Conservation (phyloP, 352 stramenopile genomes). For the Bremia lactucae region DNA sequence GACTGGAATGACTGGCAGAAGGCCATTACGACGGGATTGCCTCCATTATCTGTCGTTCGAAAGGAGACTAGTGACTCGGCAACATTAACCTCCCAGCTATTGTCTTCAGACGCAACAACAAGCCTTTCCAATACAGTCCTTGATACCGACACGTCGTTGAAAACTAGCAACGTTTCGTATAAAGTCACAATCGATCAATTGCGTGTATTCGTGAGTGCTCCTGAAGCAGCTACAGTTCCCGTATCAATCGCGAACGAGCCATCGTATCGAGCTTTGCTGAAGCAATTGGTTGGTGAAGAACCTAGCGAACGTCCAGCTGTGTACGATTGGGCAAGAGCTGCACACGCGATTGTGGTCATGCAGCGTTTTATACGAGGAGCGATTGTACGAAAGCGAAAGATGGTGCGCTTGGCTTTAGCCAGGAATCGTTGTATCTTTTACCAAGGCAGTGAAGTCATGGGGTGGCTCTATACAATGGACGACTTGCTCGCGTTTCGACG, state of each 20-base stretch:
- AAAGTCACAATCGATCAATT: slow-evolving; percentile 63
- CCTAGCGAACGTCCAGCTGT: slow-evolving; percentile 24
- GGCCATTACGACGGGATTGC: slow-evolving; percentile 51
- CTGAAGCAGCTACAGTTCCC: slow-evolving; percentile 20
- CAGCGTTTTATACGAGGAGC: slow-evolving; percentile 73
- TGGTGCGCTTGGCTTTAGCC: slow-evolving; percentile 44
- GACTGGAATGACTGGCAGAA: slow-evolving; percentile 55
- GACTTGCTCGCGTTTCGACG: slow-evolving; percentile 76
- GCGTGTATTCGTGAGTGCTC: slow-evolving; percentile 58
- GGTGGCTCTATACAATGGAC: slow-evolving; percentile 76
- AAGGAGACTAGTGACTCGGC: slow-evolving; percentile 8
- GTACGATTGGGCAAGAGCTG: slow-evolving; percentile 59
- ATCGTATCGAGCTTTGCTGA: slow-evolving; percentile 63
- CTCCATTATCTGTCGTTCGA: too few relatives aligned
- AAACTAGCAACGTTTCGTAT: slow-evolving; percentile 51
- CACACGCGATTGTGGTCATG: slow-evolving; percentile 66
- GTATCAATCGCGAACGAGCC: slow-evolving; percentile 28
- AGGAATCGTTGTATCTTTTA: slow-evolving; percentile 50
- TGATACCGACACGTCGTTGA: slow-evolving; percentile 4
- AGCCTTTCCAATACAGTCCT: slow-evolving; percentile 23
- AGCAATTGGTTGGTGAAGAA: slow-evolving; percentile 67
- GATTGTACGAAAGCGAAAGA: slow-evolving; percentile 53
- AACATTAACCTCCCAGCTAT: slow-evolving; percentile 10
- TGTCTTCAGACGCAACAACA: slow-evolving; percentile 28
- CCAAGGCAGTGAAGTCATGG: slow-evolving; percentile 54